Conservation (phyloP, 2,329 filamentous ascomycete genomes). For the Aspergillus pseudoglaucus region DNA sequence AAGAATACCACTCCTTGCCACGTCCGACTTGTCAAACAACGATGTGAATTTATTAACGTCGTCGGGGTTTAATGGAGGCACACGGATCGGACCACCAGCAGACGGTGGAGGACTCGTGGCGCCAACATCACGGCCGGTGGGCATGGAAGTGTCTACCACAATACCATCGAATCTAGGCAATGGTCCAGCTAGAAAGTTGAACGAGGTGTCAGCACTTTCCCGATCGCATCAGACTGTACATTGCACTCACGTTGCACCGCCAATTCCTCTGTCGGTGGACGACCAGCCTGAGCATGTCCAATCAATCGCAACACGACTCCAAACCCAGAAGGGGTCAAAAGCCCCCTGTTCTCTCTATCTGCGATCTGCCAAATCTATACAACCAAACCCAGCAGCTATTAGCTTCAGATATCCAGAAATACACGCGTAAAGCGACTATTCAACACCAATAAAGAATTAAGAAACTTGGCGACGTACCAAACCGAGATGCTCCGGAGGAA, state of each 20-base stretch:
- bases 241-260: constrained; percentile 62
- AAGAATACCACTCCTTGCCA: constrained; percentile 64
- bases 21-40: constrained; percentile 85
- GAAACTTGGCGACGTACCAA: constrained; percentile 56
- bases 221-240: background rate
- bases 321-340: constrained; percentile 88
- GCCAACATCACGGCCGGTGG: constrained; percentile 46
- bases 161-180: constrained; percentile 87
- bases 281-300: constrained; percentile 85
- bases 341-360: constrained; percentile 90
- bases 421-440: too few species aligned
- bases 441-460: background rate
- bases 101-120: constrained; percentile 39
- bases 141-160: constrained; percentile 34
- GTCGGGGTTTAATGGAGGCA: constrained; percentile 79
- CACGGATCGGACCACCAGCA: constrained; percentile 63
- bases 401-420: background rate
- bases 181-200: constrained; percentile 55
- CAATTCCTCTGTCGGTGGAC: constrained; percentile 71
- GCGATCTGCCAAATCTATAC: constrained; percentile 96
- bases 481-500: constrained; percentile 78
- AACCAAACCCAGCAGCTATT: constrained; percentile 3
- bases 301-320: constrained; percentile 89
- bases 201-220: constrained; percentile 8
- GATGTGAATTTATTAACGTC: constrained; percentile 82